Percentiles rank a stretch among this genome's conserved stretches.
These are phyloP conservation scores for Fusarium mundagurra DNA, from an alignment of 2,329 filamentous ascomycete genomes.

Conservation along the genomic window DNA sequence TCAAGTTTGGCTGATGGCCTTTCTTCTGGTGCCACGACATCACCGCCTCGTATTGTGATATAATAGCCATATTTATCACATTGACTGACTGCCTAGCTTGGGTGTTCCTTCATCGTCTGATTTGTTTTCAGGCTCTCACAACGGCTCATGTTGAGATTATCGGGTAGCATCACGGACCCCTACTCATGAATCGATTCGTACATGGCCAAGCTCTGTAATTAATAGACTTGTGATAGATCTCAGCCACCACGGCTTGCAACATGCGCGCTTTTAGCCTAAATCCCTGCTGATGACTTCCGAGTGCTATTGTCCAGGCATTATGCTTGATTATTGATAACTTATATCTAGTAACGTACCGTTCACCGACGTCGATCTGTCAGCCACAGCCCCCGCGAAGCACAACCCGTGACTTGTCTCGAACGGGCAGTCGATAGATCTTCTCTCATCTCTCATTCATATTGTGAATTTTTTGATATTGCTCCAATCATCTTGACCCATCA, in stretches of 20 bases:
- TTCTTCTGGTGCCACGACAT: slow-evolving; percentile 38
- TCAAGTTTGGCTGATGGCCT: slow-evolving; percentile 23
- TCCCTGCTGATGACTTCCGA: not conserved
- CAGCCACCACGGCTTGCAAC: slow-evolving; percentile 33
- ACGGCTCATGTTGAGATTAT: slow-evolving; percentile 18
- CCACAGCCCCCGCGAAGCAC: slow-evolving; percentile 33
- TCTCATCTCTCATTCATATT: slow-evolving; percentile 15
- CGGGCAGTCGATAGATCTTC: slow-evolving; percentile 26
- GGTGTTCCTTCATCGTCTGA: slow-evolving; percentile 8
- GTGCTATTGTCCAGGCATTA: slow-evolving; percentile 7
- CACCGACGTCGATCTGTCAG: slow-evolving; percentile 32
- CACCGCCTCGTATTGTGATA: slow-evolving; percentile 35
- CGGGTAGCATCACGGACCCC: slow-evolving; percentile 16
- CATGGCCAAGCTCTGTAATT: slow-evolving; percentile 11
- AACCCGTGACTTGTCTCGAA: slow-evolving; percentile 35
- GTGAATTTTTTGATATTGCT: not conserved
- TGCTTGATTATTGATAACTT: slow-evolving; percentile 1
- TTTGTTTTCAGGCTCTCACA: slow-evolving; percentile 22
- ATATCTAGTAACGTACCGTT: slow-evolving; percentile 4
- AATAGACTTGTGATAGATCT: slow-evolving; percentile 38
- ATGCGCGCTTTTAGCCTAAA: slow-evolving; percentile 22
- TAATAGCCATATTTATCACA: slow-evolving; percentile 28
- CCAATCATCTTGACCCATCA: slow-evolving; percentile 28
- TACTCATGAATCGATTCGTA: slow-evolving; percentile 7
- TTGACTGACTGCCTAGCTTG: not conserved